Percentiles rank a stretch among this genome's conserved stretches.
phyloP scores from a whole-genome alignment of 257 asterid genomes.

The Solanum medicagineum region DNA sequence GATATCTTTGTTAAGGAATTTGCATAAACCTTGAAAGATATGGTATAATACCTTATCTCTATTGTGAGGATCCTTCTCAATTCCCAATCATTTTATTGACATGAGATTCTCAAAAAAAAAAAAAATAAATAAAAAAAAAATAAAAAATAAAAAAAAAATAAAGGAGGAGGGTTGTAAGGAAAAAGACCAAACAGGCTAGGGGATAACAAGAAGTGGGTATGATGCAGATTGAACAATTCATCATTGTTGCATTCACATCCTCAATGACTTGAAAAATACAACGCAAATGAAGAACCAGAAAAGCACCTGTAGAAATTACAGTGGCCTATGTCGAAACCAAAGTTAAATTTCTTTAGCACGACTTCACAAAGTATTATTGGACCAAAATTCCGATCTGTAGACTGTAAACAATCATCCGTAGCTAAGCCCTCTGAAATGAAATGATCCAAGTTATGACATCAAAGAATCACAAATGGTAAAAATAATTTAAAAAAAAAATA shows the following conservation, averaged over 20 bases:
- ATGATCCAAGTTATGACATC: neutral
- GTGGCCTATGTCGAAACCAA: neutral
- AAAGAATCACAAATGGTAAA: neutral
- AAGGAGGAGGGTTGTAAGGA: neutral
- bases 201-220: neutral
- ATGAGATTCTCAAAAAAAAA: neutral
- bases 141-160: too few relatives aligned
- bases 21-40: neutral
- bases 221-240: neutral
- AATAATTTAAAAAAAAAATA: neutral
- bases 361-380: neutral
- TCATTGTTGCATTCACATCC: neutral
- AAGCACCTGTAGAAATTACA: neutral
- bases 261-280: neutral
- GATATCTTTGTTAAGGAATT: neutral
- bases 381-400: neutral
- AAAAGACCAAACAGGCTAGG: neutral
- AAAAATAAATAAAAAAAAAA: too few relatives aligned
- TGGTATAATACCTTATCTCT: neutral
- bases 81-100: neutral
- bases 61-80: neutral
- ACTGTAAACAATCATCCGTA: neutral
- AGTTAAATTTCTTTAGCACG: neutral
- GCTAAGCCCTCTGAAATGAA: neutral
- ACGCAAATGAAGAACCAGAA: neutral